These are phyloP conservation scores for Prunus padus DNA, from an alignment of 306 rosid genomes.

Conservation along the genomic window DNA sequence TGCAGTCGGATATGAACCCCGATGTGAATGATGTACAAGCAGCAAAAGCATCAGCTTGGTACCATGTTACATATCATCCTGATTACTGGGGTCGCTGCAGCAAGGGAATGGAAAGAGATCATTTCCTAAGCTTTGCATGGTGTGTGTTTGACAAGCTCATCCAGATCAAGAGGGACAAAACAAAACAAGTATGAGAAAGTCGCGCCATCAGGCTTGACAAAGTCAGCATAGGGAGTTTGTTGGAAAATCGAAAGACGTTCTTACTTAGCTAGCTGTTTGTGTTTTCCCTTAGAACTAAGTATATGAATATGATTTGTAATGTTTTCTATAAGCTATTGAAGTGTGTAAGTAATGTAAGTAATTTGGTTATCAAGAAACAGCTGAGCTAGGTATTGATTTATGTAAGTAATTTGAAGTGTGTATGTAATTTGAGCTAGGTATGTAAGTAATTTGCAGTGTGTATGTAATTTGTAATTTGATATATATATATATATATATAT, in stretches of 20 bases:
- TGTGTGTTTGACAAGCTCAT: constrained; percentile 34
- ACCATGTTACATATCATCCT: constrained; percentile 45
- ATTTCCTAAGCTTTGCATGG: constrained; percentile 48
- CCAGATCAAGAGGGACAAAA: constrained; percentile 37
- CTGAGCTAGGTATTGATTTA: no score
- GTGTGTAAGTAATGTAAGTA: background rate
- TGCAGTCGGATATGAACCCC: background rate
- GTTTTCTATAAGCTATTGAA: background rate
- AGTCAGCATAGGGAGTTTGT: background rate
- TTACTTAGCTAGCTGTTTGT: background rate
- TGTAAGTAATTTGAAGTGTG: no score
- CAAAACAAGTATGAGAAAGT: no score
- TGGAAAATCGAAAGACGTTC: background rate
- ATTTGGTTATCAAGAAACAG: background rate
- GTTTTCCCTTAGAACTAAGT: background rate
- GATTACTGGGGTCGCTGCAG: constrained; percentile 38
- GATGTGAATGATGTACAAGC: constrained; percentile 1
- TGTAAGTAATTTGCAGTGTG: no score
- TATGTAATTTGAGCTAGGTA: no score
- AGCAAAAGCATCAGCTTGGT: constrained; percentile 57
- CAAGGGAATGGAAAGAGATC: constrained; percentile 25
- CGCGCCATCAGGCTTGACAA: background rate
- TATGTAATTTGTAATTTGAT: no score
- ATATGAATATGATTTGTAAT: background rate
- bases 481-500: no score